These are phyloP conservation scores for Inonotus obliquus DNA, from an alignment of 1,284 basidiomycete genomes.

Conservation along the genomic window DNA sequence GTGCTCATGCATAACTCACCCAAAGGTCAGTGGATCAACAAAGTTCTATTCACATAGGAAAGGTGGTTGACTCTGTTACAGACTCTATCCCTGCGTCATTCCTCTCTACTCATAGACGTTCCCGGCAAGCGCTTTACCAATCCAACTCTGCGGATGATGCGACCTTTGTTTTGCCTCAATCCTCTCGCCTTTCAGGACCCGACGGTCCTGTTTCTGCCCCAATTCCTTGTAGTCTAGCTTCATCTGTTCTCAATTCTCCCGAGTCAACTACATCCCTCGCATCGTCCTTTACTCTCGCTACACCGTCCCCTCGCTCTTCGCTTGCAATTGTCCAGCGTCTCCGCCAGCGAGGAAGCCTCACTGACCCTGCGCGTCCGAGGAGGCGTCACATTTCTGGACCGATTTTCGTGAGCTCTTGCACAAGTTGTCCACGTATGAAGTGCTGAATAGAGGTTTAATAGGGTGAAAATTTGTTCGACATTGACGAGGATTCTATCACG, in stretches of 20 bases:
- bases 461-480: constrained; percentile 49
- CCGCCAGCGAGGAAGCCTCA: constrained; percentile 53
- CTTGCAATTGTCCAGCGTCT: constrained; percentile 53
- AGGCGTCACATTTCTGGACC: constrained; percentile 43
- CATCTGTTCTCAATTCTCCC: constrained; percentile 19
- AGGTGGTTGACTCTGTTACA: constrained; percentile 23
- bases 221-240: constrained; percentile 15
- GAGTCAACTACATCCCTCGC: constrained; percentile 20
- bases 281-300: constrained; percentile 38
- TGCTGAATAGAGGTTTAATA: not conserved
- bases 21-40: constrained; percentile 6
- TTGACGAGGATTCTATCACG: constrained; percentile 49
- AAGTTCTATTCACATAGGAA: not conserved
- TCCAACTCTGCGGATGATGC: constrained; percentile 35
- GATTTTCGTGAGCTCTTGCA: not conserved
- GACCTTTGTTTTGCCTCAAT: constrained; percentile 25
- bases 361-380: constrained; percentile 65
- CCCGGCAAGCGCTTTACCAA: constrained; percentile 44
- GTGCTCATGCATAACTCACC: not conserved
- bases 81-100: constrained; percentile 61
- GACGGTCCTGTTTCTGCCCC: constrained; percentile 24
- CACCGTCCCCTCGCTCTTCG: constrained; percentile 62
- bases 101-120: constrained; percentile 53
- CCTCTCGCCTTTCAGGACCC: constrained; percentile 18
- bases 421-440: not conserved